These are phyloP conservation scores for Sarocladium strictum DNA, from an alignment of 2,329 filamentous ascomycete genomes.

Conservation along the genomic window DNA sequence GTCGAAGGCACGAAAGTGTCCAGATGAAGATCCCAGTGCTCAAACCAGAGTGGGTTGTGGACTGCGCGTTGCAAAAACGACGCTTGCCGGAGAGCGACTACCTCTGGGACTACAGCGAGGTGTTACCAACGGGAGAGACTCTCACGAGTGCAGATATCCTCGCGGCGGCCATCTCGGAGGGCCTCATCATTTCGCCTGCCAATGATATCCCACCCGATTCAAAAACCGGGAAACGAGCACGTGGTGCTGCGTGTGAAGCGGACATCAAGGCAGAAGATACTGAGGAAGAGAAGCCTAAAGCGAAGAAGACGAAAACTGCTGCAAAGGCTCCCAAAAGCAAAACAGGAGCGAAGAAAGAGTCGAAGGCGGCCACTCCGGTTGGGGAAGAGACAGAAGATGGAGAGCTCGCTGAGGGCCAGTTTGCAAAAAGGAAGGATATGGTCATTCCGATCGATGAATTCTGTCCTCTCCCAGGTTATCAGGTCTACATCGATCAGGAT, in stretches of 20 bases:
- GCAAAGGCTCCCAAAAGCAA: slow-evolving; percentile 14
- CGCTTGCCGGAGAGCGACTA: slow-evolving; percentile 18
- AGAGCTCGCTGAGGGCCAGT: slow-evolving; percentile 35
- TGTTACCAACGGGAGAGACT: not conserved
- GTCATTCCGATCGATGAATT: slow-evolving; percentile 46
- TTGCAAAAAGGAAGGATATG: slow-evolving; percentile 38
- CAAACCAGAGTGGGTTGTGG: slow-evolving; percentile 53
- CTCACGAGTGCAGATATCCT: slow-evolving; percentile 3
- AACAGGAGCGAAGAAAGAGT: slow-evolving; percentile 17
- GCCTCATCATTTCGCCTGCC: slow-evolving; percentile 5
- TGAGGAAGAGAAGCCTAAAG: slow-evolving; percentile 30
- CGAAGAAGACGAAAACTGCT: slow-evolving; percentile 16
- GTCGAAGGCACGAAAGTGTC: not conserved
- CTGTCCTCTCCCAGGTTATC: slow-evolving; percentile 28
- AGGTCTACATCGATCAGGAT: slow-evolving; percentile 60
- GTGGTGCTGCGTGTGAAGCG: slow-evolving; percentile 15
- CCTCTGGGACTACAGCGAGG: slow-evolving; percentile 15
- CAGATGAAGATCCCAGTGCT: slow-evolving; percentile 47
- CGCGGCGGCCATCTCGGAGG: slow-evolving; percentile 5
- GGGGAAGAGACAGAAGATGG: slow-evolving; percentile 27
- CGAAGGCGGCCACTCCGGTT: slow-evolving; percentile 11
- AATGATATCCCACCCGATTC: slow-evolving; percentile 20
- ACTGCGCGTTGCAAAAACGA: slow-evolving; percentile 32
- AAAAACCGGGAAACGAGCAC: slow-evolving; percentile 17
- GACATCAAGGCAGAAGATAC: slow-evolving; percentile 12